Conservation (phyloP, 306 rosid species). For the cucumber (Cucumis sativus) region DNA sequence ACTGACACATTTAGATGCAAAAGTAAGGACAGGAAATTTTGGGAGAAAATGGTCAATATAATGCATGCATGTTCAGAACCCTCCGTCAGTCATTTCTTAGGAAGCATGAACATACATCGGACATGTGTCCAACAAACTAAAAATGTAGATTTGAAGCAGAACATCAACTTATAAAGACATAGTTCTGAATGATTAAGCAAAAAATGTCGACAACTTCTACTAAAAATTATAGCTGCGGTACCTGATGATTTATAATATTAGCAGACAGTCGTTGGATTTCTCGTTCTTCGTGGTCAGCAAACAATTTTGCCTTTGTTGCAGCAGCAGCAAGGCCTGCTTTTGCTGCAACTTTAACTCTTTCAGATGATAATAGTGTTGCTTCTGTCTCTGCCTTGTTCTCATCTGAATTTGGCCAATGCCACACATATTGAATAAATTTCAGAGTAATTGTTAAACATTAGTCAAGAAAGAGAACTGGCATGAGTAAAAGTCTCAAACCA, state of each 20-base stretch:
- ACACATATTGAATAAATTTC: constrained; percentile 5
- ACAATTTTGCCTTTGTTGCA: constrained; percentile 87
- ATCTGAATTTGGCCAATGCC: constrained; percentile 24
- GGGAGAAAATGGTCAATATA: not conserved
- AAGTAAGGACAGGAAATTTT: not conserved
- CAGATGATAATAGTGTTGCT: constrained; percentile 42
- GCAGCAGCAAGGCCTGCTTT: constrained; percentile 95
- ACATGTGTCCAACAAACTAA: too few species aligned
- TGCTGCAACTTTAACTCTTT: constrained; percentile 82
- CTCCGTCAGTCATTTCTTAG: not conserved
- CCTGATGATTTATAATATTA: constrained; percentile 91
- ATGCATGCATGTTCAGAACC: not conserved
- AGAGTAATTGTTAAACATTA: not conserved
- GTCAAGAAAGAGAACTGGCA: not conserved
- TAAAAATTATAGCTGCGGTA: constrained; percentile 17
- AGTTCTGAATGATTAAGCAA: not conserved
- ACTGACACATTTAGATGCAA: not conserved
- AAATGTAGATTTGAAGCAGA: not conserved
- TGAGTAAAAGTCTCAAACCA: constrained; percentile 8
- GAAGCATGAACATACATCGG: too few species aligned
- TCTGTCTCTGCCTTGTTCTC: constrained; percentile 50
- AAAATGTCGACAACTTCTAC: not conserved
- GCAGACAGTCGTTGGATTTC: constrained; percentile 98
- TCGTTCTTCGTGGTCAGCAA: constrained; percentile 99
- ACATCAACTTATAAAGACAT: not conserved